phyloP scores from a whole-genome alignment of 306 rosid genomes.

The Fagus sylvatica region DNA sequence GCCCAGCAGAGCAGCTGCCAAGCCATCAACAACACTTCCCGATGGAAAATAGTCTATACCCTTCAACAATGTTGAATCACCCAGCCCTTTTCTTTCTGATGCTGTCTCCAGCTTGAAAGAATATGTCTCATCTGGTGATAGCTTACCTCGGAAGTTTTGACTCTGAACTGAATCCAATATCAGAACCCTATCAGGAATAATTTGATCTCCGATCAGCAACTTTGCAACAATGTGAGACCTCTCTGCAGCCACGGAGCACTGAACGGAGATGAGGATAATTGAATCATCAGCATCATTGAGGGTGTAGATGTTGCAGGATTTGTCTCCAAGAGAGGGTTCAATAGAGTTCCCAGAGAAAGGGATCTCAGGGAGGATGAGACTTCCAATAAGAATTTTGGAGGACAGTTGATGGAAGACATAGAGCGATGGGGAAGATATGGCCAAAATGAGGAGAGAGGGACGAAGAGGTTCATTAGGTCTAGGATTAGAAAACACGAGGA shows the following conservation, averaged over 20 bases:
- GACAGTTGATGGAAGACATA: slow-evolving; percentile 46
- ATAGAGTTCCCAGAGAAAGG: slow-evolving; percentile 47
- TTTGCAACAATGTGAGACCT: slow-evolving; percentile 56
- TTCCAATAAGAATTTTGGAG: slow-evolving; percentile 47
- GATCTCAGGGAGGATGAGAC: slow-evolving; percentile 68
- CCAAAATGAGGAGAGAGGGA: slow-evolving; percentile 68
- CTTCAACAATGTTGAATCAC: slow-evolving; percentile 28
- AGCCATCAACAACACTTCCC: slow-evolving; percentile 81
- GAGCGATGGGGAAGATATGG: slow-evolving; percentile 66
- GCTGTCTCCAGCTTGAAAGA: slow-evolving; percentile 76
- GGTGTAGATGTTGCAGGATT: slow-evolving; percentile 47
- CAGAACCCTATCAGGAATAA: slow-evolving; percentile 53
- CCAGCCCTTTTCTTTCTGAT: slow-evolving; percentile 41
- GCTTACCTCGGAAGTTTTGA: slow-evolving; percentile 54
- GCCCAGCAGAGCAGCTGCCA: slow-evolving; percentile 69
- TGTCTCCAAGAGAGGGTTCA: slow-evolving; percentile 44
- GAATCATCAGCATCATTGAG: slow-evolving; percentile 21
- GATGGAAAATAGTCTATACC: slow-evolving; percentile 65
- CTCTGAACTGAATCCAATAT: slow-evolving; percentile 55
- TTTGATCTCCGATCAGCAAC: slow-evolving; percentile 37
- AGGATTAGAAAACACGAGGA: slow-evolving; percentile 47
- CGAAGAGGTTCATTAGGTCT: slow-evolving; percentile 41
- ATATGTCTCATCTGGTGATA: slow-evolving; percentile 50
- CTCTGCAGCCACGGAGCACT: slow-evolving; percentile 38
- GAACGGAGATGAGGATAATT: slow-evolving; percentile 47